Evolutionary conservation across 2,329 filamentous ascomycete genomes (phyloP), one percentile per base, ranked within the genome.

Genomic region (Escovopsis sp.): DNA sequence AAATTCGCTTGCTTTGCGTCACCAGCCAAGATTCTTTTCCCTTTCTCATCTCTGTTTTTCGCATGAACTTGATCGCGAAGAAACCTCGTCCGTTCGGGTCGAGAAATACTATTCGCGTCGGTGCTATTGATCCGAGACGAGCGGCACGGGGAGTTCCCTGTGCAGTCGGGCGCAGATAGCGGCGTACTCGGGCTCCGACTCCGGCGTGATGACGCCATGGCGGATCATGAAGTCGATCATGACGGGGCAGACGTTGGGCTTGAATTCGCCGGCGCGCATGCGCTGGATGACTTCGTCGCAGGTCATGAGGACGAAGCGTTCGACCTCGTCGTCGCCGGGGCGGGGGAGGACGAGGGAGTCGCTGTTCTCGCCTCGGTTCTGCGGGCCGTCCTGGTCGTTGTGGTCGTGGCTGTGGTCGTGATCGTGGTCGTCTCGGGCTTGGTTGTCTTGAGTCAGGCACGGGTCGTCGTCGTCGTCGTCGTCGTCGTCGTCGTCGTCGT

Each of bases 211-310:
- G 34, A 84, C 62, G 0, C 81, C 81, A 53, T 86, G 83, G 17
- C 85, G 61, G 31, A 92, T 61, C 46, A 92, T 73, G 53, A 93
- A 93, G 48, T 92, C 84, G 33, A 90, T 64, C 60, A 88, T 63
- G 33, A 88, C 76, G 21, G 79, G 51, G 18, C 79, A 76, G 46
- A 83, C 85, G 48, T 92, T 90, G 0, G 85, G 79, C 63, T 93
- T 93, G 60, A 92, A 93, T 52, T 84, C 73, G 3, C 75, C 75
- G 13, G 61, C 62, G 14, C 64, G 56, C 61, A 93, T 62, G 2
- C 74, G 72, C 35, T 60, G 50, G 50, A 72, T 65, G 4, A 87
- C 72, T 47, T 69, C 59, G 0, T 52, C 51, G 10, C 86, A 62
- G 9, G 56, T 66, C 72, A 77, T 74, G 43, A 87, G 59, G 43